Conservation (phyloP, 371 early-diverging fungal species). For the Mortierella sp. region DNA sequence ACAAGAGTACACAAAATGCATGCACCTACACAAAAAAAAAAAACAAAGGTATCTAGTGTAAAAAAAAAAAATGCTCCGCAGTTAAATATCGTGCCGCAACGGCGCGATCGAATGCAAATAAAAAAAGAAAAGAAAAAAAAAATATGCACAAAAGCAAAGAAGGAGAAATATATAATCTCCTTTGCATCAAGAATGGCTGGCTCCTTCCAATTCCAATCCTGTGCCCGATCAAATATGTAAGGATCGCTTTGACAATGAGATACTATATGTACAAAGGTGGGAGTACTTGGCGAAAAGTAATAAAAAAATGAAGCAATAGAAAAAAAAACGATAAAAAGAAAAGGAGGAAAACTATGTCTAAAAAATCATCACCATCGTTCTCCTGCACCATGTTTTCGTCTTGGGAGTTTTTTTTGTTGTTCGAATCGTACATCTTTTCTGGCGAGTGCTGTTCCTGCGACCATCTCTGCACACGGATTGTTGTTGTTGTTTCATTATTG, state of each 20-base stretch:
- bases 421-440: no score
- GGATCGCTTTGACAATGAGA: neutral
- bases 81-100: no score
- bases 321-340: constrained; percentile 1
- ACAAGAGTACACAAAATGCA: neutral
- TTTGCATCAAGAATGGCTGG: neutral
- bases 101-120: no score
- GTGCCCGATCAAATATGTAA: neutral
- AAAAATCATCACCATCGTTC: constrained; percentile 25
- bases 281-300: constrained; percentile 21
- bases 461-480: neutral
- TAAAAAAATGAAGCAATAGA: no score
- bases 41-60: neutral
- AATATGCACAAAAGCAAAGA: neutral
- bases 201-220: constrained; percentile 1
- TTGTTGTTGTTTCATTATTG: constrained; percentile 12
- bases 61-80: neutral
- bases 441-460: constrained; percentile 11
- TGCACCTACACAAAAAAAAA: neutral
- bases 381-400: neutral
- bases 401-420: constrained; percentile 10
- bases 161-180: neutral
- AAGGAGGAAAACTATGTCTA: constrained; percentile 11
- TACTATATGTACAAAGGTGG: neutral
- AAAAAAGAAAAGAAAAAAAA: no score